Base-by-base conservation (phyloP, 805 yeast species). In the Cyberlindnera galapagoensis region DNA sequence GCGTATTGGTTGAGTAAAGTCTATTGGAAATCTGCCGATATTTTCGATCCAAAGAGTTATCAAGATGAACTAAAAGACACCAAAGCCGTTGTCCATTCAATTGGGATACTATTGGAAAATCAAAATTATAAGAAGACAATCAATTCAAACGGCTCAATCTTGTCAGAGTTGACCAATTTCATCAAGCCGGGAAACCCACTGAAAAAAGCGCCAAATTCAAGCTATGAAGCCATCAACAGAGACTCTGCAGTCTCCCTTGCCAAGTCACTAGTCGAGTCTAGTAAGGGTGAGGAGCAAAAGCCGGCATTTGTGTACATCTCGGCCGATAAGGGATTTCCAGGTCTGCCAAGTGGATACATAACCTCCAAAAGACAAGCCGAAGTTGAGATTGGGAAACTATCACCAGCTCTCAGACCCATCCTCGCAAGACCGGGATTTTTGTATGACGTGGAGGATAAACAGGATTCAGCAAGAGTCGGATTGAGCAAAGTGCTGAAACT, bases 381-480 rank as follows among this genome's bases (percentile, higher is more conserved):
- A 52, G 54, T 55, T 16, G 79, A 73, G 43, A 54, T 75, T 14
- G 32, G 54, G 34, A 52, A 63, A 18, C 59, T 71, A 14, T n/a
- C n/a, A n/a, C 59, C 63, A n/a, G 51, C 56, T 3, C 59, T 83
- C 16, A 67, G 90, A 35, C 62, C 80, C 0, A 73, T 87, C 2
- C 52, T 81, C 11, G 40, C 83, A 57, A 67, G 95, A 39, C 96
- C 96, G 0, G 94, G 94, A 0, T 74, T 86, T 45, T 77, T 87
- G 87, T 81, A 61, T 48, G 94, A 84, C 49, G 73, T 65, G 22
- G 49, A 48, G 26, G 42, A 50, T 3, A 42, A 51, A 7, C 41
- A 47, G 6, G 46, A 49, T 20, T 60, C 59, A 29, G 46, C 56
- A 17, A 56, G 84, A 35, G 56, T 60, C 9, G 35, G 59, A 1